Conservation (phyloP, 1,139 yeast species). For the Candida buenavistaensis region DNA sequence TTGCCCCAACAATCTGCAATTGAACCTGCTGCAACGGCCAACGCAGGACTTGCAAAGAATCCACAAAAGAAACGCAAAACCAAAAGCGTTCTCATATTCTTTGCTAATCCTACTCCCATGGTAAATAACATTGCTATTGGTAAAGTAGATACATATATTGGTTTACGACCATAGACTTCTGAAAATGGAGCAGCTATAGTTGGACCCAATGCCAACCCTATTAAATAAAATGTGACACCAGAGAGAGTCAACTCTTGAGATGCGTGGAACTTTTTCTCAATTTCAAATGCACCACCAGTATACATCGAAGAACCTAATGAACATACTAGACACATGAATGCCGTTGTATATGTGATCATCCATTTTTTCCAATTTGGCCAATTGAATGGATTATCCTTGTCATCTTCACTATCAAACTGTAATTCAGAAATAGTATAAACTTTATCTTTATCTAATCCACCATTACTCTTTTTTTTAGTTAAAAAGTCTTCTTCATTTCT, state of each 20-base stretch:
- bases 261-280: slow-evolving; percentile 44
- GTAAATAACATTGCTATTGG: slow-evolving; percentile 73
- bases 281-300: slow-evolving; percentile 60
- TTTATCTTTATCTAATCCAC: slow-evolving; percentile 6
- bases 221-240: slow-evolving; percentile 68
- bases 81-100: slow-evolving; percentile 56
- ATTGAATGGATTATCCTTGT: slow-evolving; percentile 62
- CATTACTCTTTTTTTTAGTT: not conserved
- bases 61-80: slow-evolving; percentile 82
- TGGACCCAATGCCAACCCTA: slow-evolving; percentile 75
- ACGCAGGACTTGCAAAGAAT: slow-evolving; percentile 76
- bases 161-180: slow-evolving; percentile 71
- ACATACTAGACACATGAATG: slow-evolving; percentile 63
- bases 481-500: slow-evolving; percentile 6
- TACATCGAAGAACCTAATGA: slow-evolving; percentile 72
- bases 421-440: slow-evolving; percentile 38
- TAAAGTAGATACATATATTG: slow-evolving; percentile 57
- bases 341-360: slow-evolving; percentile 62
- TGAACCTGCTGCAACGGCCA: slow-evolving; percentile 87
- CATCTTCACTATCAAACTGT: slow-evolving; percentile 64
- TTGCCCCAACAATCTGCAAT: slow-evolving; percentile 67
- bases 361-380: slow-evolving; percentile 67
- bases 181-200: slow-evolving; percentile 76
- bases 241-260: slow-evolving; percentile 60
- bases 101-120: slow-evolving; percentile 71